Base-by-base conservation (phyloP, 2,329 filamentous ascomycete genomes). In the Tolypocladium tropicale region DNA sequence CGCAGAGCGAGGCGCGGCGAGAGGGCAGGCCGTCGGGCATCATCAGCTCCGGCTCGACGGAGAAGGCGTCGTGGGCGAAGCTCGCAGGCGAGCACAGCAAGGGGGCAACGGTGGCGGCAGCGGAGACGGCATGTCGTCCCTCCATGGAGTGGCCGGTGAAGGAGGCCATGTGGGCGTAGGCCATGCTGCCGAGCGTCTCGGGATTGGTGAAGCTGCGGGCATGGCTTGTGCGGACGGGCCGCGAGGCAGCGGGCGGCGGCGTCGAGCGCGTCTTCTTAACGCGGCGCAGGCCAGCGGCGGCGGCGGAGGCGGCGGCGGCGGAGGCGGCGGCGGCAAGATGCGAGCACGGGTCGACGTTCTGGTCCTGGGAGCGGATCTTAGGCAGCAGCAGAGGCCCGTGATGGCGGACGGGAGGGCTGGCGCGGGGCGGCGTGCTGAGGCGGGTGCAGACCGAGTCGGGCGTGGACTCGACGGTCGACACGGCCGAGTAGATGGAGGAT, bases 291-390 rank as follows among this genome's bases (percentile, higher is more conserved):
- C 53, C 55, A 18, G 53, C 34, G 23, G 58, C 57, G 9, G 55
- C 28, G 32, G 56, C 53, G 3, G 57, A 43, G 3, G 14, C 39
- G n/a, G 58, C 57, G 9, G 55, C 28, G 32, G 56, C 53, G 3
- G 57, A 43, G n/a, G n/a, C 28, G 57, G 21, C 58, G 39, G 33
- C 55, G 49, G 28, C 55, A 41, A 56, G 33, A 53, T 46, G 55
- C 43, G 55, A 52, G 53, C n/a, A n/a, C n/a, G 21, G 46, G 61
- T 85, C 83, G 59, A 90, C 81, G 59, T 86, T 79, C 72, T 93
- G 88, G 73, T 95, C 90, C 73, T 94, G 90, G 43, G 83, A 83
- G 59, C 90, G 83, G 74, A 95, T 92, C 79, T 91, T 94, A 66
- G 90, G 90, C 34, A 95, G 78, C 58, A 95, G 77, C 52, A 90